phyloP scores from a whole-genome alignment of 306 rosid genomes.

The Clitoria ternatea region DNA sequence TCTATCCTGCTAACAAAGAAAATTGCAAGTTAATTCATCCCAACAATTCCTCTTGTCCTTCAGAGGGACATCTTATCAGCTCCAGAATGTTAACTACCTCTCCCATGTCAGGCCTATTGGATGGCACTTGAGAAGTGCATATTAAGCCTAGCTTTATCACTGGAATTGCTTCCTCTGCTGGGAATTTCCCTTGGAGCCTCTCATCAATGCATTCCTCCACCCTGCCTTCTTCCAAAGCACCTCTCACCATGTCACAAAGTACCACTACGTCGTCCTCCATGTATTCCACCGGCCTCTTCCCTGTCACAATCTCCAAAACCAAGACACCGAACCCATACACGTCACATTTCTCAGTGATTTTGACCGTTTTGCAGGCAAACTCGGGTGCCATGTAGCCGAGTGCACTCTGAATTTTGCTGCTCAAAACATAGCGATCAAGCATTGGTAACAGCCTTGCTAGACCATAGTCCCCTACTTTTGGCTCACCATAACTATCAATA shows the following conservation, averaged over 20 bases:
- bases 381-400: conserved; percentile 99
- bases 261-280: conserved; percentile 99
- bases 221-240: conserved; percentile 86
- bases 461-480: conserved; percentile 91
- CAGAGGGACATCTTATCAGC: conserved; percentile 93
- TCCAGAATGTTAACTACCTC: conserved; percentile 97
- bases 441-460: conserved; percentile 90
- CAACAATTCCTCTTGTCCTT: conserved; percentile 80
- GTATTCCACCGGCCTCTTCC: conserved; percentile 95
- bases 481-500: conserved; percentile 72
- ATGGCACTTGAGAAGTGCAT: conserved; percentile 97
- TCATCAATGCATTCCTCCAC: conserved; percentile 89
- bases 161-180: conserved; percentile 90
- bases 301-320: conserved; percentile 84
- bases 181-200: conserved; percentile 81
- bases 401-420: conserved; percentile 99
- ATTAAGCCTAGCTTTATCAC: conserved; percentile 88
- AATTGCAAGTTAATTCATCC: conserved; percentile 43
- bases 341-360: conserved; percentile 94
- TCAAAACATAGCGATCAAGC: conserved; percentile 91
- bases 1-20: conserved; percentile 37
- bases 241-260: conserved; percentile 96
- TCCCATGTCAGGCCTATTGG: conserved; percentile 96
- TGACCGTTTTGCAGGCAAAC: conserved; percentile 91
- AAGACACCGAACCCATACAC: conserved; percentile 88